Evolutionary conservation across 2,329 filamentous ascomycete species (phyloP), one percentile per base, ranked within the genome.

Genomic region (Exophiala viscosa): DNA sequence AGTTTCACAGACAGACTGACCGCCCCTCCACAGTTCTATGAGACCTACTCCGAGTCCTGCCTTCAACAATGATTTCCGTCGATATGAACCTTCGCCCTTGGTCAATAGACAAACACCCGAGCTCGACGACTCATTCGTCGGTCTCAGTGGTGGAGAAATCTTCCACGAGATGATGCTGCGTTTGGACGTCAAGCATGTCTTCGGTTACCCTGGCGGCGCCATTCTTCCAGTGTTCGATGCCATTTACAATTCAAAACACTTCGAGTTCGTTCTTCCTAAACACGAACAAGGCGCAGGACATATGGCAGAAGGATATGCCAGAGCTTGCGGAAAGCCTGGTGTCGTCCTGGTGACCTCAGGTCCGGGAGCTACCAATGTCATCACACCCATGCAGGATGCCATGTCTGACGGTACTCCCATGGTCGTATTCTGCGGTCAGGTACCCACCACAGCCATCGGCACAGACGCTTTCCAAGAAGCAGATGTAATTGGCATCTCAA

Each of bases 81-180:
- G 76, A 66, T 82, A 88, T 81, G 82, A 77, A 60, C 69, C 88
- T 55, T 85, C 88, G 62, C 85, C 85, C 56, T 76, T 90, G 56
- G 80, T 83, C 64, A 81, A 81, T 67, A 73, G 76, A 49, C 74
- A 77, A 65, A 71, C 75, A 54, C 76, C 77, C 52, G 82, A 86
- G 58, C 85, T 90, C 78, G 87, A 91, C 70, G 87, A 91, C 70
- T 90, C 87, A 85, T 95, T 97, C 72, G 90, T 97, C 67, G 92
- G 92, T 59, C 92, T 91, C 80, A 95, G 84, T 45, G 92, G 93
- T 68, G 93, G 93, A 68, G 86, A 96, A 73, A 96, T 97, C 64
- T 96, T 97, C 73, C 91, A 97, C 72, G 92, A 97, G 75, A 97
- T 97, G 92, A 96, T 99, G 91, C 80, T 95, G 57, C 82, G 92